Evolutionary conservation across 1,139 yeast genomes (phyloP), one percentile per base, ranked within the genome.

Genomic region (Sugiyamaella grinbergsii): DNA sequence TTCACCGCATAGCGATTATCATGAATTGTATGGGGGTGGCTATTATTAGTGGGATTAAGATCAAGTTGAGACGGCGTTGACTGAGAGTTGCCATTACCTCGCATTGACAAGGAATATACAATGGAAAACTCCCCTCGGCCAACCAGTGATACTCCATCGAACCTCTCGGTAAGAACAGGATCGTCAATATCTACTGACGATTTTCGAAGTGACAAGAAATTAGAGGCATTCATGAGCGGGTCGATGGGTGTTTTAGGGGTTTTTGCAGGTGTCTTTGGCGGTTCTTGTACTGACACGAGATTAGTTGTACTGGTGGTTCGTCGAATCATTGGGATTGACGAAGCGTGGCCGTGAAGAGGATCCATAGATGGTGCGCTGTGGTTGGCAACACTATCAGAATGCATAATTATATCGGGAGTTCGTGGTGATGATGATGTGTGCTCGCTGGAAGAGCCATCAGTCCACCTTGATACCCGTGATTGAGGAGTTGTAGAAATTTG

Each of bases 111-210:
- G 16, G 47, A 89, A 68, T 81, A 93, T 10, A 95, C 98, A 41
- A 82, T 75, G 2, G 96, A 87, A 64, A 93, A 93, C 67, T 89
- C 96, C 18, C 98, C 98, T 37, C 79, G 74, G 3, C 96, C 96
- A 47, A 90, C 74, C 46, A 83, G 70, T 49, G 78, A 77, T 42
- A 91, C 89, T 58, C 82, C 80, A 49, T 79, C 87, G 69, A 91
- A 91, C 65, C 83, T 81, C 31, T 81, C 54, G 1, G 44, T 42
- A 36, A 56, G 52, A 19, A 47, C 50, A 4, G 54, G 50, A 33
- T 56, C 58, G 19, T 40, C 40, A 4, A 42, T 38, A 15, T 51
- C 56, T 23, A 49, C 55, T 20, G 50, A 41, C 32, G 51, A 39
- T 16, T 48, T 42, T 7, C 47, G 45, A 36, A 49, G 39, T 6